Percentiles rank a stretch among this genome's conserved stretches.
phyloP scores from a whole-genome alignment of 2,329 filamentous ascomycete genomes.

The Alternaria gaisen region DNA sequence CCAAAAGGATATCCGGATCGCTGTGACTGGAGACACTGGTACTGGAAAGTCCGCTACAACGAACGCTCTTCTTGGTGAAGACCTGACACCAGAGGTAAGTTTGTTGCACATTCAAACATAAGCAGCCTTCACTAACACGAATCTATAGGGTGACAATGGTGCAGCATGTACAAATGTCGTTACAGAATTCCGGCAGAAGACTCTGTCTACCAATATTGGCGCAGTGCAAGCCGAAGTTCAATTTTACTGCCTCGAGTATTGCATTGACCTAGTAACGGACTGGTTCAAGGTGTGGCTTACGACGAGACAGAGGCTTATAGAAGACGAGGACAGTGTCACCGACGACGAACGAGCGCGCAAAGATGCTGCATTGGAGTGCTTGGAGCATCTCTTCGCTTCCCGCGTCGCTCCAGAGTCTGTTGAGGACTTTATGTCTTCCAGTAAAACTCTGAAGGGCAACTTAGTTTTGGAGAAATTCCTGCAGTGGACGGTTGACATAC shows the following conservation, averaged over 20 bases:
- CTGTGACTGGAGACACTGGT: constrained; percentile 28
- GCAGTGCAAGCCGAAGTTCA: constrained; percentile 23
- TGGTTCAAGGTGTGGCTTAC: constrained; percentile 11
- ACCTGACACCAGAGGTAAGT: constrained; percentile 20
- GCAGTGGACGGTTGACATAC: constrained; percentile 23
- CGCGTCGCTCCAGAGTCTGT: constrained; percentile 3
- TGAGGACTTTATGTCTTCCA: constrained; percentile 19
- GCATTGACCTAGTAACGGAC: constrained; percentile 10
- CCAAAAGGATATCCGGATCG: constrained; percentile 11
- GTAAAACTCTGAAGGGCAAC: constrained; percentile 5
- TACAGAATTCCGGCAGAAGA: constrained; percentile 18
- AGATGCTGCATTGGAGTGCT: constrained; percentile 8
- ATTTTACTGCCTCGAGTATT: constrained; percentile 18
- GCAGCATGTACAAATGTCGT: constrained; percentile 20
- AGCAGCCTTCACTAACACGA: background rate
- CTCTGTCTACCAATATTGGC: background rate
- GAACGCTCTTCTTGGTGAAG: constrained; percentile 26
- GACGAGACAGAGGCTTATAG: constrained; percentile 3
- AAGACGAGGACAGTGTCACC: constrained; percentile 11
- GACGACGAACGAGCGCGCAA: constrained; percentile 10
- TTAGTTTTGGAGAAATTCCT: constrained; percentile 10
- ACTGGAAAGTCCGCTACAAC: constrained; percentile 27
- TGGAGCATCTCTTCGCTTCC: constrained; percentile 12
- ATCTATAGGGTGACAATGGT: constrained; percentile 14
- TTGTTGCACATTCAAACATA: background rate